phyloP scores from a whole-genome alignment of 2,329 filamentous ascomycete genomes.

The Emergomyces orientalis region DNA sequence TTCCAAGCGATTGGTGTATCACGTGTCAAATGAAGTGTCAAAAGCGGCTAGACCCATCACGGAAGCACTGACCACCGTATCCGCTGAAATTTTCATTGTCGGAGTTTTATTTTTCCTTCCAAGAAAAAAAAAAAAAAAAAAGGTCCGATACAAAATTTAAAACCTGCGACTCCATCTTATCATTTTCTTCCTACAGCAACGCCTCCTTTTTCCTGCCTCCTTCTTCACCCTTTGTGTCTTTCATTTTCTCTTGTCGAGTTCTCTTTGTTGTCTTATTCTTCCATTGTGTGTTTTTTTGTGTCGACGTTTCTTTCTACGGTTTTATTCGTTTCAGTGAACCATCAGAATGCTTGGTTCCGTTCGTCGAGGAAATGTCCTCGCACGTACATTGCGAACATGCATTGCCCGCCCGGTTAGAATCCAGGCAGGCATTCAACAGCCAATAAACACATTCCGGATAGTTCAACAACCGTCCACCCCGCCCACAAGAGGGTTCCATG shows the following conservation, averaged over 20 bases:
- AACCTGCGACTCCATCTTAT: neutral
- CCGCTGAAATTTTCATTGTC: constrained; percentile 6
- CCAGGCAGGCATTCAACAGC: constrained; percentile 18
- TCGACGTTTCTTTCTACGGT: neutral
- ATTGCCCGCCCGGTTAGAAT: constrained; percentile 24
- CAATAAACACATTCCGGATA: constrained; percentile 23
- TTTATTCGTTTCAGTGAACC: neutral
- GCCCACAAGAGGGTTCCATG: constrained; percentile 24
- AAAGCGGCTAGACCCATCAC: neutral
- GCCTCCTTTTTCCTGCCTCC: constrained; percentile 6
- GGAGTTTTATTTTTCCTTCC: constrained; percentile 4
- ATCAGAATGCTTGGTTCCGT: constrained; percentile 31
- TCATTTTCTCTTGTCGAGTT: neutral
- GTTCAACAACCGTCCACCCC: constrained; percentile 15
- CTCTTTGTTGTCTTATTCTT: neutral
- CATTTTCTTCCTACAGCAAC: neutral
- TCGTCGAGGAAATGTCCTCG: constrained; percentile 30
- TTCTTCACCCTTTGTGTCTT: neutral
- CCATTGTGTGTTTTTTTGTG: neutral
- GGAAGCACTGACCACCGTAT: neutral
- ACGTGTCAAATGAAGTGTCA: neutral
- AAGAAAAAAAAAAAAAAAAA: constrained; percentile 2
- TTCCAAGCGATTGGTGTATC: neutral
- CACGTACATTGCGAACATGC: constrained; percentile 29
- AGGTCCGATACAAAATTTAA: neutral